These are phyloP conservation scores for Ceratobasidium sp. DNA, from an alignment of 1,284 basidiomycete genomes.

Conservation along the genomic window DNA sequence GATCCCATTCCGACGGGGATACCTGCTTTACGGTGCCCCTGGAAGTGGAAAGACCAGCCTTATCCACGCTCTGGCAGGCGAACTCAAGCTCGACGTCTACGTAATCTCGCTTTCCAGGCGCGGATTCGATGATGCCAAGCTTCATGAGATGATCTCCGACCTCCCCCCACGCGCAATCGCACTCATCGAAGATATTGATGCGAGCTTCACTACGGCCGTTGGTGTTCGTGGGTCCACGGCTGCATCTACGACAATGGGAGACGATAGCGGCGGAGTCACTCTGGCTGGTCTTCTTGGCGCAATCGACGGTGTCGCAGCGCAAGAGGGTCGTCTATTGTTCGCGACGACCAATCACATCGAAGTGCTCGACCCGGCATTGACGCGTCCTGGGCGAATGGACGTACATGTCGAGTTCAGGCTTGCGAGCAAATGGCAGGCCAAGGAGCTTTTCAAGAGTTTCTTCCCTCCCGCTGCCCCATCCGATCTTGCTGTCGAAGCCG, in stretches of 20 bases:
- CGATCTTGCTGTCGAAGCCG: constrained; percentile 37
- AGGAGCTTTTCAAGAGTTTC: constrained; percentile 86
- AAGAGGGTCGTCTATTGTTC: constrained; percentile 85
- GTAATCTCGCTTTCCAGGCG: constrained; percentile 80
- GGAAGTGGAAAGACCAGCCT: constrained; percentile 86
- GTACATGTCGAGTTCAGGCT: constrained; percentile 91
- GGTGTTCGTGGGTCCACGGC: constrained; percentile 62
- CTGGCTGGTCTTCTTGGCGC: constrained; percentile 86
- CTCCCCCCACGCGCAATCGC: constrained; percentile 81
- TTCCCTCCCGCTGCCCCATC: constrained; percentile 70
- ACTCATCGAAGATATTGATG: constrained; percentile 86
- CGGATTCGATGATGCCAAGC: constrained; percentile 80
- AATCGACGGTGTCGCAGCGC: constrained; percentile 86
- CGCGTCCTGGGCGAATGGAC: constrained; percentile 89
- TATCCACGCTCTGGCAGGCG: constrained; percentile 81
- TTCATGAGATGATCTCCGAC: constrained; percentile 73
- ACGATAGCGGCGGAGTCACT: constrained; percentile 83
- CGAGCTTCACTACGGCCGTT: constrained; percentile 73
- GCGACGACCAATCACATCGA: constrained; percentile 91
- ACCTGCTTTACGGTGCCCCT: constrained; percentile 78
- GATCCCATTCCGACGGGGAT: constrained; percentile 83
- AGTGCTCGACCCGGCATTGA: constrained; percentile 83
- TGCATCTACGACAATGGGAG: constrained; percentile 63
- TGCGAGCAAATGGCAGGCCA: constrained; percentile 83
- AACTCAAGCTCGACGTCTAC: constrained; percentile 84